Conservation (phyloP, 306 rosid species). For the Dalbergia cochinchinensis region DNA sequence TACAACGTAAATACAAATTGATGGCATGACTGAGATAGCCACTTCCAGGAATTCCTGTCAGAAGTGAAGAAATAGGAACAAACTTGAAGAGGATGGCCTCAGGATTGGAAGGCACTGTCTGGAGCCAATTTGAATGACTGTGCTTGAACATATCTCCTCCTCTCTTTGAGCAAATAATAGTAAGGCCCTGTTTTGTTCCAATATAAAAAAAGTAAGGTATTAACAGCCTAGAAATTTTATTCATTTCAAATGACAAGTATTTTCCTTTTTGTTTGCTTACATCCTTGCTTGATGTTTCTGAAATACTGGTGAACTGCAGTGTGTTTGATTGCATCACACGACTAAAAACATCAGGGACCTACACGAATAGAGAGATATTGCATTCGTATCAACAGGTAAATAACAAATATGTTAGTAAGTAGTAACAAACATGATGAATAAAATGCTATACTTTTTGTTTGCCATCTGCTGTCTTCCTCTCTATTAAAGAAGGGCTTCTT, state of each 20-base stretch:
- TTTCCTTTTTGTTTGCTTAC: constrained; percentile 56
- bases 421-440: not conserved
- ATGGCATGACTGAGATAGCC: constrained; percentile 94
- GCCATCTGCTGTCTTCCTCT: constrained; percentile 60
- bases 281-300: constrained; percentile 91
- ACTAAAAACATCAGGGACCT: constrained; percentile 87
- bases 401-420: not conserved
- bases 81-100: constrained; percentile 85
- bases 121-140: constrained; percentile 90
- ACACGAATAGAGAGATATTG: constrained; percentile 26
- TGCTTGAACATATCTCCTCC: constrained; percentile 80
- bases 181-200: constrained; percentile 70
- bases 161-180: constrained; percentile 76
- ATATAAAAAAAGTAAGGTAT: constrained; percentile 11
- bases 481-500: constrained; percentile 70
- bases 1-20: constrained; percentile 90
- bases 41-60: constrained; percentile 82
- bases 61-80: constrained; percentile 88
- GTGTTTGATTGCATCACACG: constrained; percentile 77
- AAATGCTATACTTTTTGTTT: constrained; percentile 54
- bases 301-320: constrained; percentile 67
- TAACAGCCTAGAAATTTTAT: constrained; percentile 19
- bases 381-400: constrained; percentile 26
- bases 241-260: constrained; percentile 23
- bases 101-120: constrained; percentile 81